Percentiles rank a stretch among this genome's conserved stretches.
Conservation (phyloP, 805 yeast species). For the Clavispora carvajalis region DNA sequence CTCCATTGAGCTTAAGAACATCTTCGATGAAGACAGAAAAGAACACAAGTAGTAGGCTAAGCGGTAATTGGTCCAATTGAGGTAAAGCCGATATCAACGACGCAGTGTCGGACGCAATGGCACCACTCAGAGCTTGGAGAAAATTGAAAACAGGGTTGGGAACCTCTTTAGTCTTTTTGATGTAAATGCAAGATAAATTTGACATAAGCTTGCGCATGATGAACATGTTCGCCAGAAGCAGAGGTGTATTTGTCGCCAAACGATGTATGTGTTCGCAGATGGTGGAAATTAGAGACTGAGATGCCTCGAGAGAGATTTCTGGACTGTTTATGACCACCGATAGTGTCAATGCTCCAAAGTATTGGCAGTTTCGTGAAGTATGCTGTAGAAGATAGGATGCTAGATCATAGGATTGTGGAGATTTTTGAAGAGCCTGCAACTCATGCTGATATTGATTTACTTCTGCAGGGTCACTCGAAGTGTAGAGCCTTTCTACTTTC, state of each 20-base stretch:
- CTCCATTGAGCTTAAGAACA: constrained; percentile 29
- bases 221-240: constrained; percentile 15
- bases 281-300: constrained; percentile 1
- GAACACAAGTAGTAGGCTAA: constrained; percentile 23
- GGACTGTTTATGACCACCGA: constrained; percentile 51
- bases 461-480: constrained; percentile 31
- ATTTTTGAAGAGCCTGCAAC: constrained; percentile 56
- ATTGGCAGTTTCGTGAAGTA: constrained; percentile 47
- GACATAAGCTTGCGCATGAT: constrained; percentile 58
- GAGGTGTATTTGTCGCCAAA: constrained; percentile 5
- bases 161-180: constrained; percentile 35
- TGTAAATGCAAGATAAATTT: constrained; percentile 46
- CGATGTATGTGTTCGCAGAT: constrained; percentile 4
- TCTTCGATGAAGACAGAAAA: constrained; percentile 51
- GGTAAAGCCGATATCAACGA: constrained; percentile 1
- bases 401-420: constrained; percentile 48
- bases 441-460: constrained; percentile 45
- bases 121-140: background rate
- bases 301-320: constrained; percentile 13
- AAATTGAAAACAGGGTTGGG: constrained; percentile 29
- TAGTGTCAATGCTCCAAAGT: constrained; percentile 78
- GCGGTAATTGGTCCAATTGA: constrained; percentile 2
- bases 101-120: background rate
- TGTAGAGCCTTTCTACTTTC: constrained; percentile 42
- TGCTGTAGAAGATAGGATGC: constrained; percentile 49